These are phyloP conservation scores for Colletotrichum coccodes DNA, from an alignment of 2,329 filamentous ascomycete genomes.

Conservation along the genomic window DNA sequence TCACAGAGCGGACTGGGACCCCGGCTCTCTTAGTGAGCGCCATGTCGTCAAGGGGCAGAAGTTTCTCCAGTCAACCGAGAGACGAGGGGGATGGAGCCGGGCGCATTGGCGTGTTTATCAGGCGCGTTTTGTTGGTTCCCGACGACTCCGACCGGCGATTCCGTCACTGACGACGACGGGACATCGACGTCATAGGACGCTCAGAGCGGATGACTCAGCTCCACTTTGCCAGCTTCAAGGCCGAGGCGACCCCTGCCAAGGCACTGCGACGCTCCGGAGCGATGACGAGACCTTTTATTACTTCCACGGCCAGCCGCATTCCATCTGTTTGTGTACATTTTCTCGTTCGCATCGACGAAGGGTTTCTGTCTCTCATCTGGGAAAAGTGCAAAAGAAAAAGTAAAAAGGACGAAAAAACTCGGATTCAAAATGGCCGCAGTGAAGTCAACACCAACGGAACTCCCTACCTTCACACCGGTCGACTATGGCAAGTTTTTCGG, in stretches of 20 bases:
- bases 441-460: constrained; percentile 37
- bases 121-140: not conserved
- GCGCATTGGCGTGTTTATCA: not conserved
- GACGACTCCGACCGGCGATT: constrained; percentile 19
- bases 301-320: not conserved
- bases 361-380: not conserved
- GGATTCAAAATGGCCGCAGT: constrained; percentile 32
- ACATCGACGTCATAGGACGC: constrained; percentile 24
- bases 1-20: not conserved
- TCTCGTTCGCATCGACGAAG: not conserved
- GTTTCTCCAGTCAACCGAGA: not conserved
- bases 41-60: not conserved
- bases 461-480: constrained; percentile 51
- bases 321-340: not conserved
- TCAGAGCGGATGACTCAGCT: constrained; percentile 15
- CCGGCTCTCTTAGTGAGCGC: not conserved
- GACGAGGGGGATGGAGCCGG: not conserved
- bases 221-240: not conserved
- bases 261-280: not conserved
- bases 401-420: not conserved
- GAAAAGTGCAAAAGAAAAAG: not conserved
- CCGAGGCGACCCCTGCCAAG: constrained; percentile 18
- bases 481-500: constrained; percentile 65
- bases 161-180: constrained; percentile 18
- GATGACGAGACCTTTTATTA: constrained; percentile 21